phyloP scores from a whole-genome alignment of 495 filamentous ascomycete genomes.

The Tuber umbilicatum region DNA sequence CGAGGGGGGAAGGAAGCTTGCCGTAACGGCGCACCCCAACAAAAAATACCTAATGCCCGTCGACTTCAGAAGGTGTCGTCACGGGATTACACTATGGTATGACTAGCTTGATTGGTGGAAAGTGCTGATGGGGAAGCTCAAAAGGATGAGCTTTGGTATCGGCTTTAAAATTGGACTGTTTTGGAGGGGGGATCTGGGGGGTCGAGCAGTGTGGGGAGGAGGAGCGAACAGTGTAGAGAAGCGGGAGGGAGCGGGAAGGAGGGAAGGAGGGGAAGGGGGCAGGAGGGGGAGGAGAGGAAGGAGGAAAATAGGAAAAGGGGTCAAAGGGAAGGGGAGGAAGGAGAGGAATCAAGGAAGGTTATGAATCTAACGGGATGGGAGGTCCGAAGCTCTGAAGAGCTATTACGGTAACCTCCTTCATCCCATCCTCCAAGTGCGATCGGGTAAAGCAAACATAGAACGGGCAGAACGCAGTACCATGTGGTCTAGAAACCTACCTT shows the following conservation, averaged over 20 bases:
- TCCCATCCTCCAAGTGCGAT: background rate
- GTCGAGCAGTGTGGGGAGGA: no score
- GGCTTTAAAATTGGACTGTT: background rate
- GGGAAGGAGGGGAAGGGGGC: background rate
- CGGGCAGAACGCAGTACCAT: background rate
- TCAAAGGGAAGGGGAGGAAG: background rate
- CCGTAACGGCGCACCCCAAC: background rate
- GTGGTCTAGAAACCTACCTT: background rate
- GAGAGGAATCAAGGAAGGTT: background rate
- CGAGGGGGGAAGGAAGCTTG: background rate
- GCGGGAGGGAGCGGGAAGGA: background rate
- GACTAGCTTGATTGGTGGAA: background rate
- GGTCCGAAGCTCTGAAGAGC: background rate
- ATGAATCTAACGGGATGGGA: background rate
- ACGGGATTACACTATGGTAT: conserved; percentile 3
- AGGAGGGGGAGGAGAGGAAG: background rate
- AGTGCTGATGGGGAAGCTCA: background rate
- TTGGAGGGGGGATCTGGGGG: background rate
- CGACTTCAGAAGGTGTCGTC: background rate
- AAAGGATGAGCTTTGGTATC: background rate
- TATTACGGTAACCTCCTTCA: background rate
- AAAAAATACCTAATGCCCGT: background rate
- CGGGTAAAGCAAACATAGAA: background rate
- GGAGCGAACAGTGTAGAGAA: background rate
- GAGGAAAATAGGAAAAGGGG: background rate